Evolutionary conservation across 305 asterid genomes (phyloP).

Genomic region (Fraxinus baroniana): DNA sequence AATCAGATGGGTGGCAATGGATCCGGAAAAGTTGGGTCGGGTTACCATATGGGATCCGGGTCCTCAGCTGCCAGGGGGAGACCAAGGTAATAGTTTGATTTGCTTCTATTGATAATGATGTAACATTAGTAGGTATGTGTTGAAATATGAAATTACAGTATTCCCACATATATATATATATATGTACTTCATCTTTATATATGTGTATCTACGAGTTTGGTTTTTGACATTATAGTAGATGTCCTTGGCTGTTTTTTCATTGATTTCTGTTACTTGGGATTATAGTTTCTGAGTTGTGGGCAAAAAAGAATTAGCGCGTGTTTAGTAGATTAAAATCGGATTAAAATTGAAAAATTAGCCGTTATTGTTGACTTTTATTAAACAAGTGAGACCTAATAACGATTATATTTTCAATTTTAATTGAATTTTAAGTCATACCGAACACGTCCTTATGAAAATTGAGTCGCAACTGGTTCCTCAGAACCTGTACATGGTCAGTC

Average conservation of each 20-base stretch:
- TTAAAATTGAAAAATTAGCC: too few relatives aligned
- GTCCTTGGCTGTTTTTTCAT: background rate
- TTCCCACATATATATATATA: background rate
- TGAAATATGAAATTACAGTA: background rate
- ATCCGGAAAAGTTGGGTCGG: constrained; percentile 40
- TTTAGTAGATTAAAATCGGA: too few relatives aligned
- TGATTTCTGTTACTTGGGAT: background rate
- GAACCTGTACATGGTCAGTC: background rate
- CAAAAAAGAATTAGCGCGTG: background rate
- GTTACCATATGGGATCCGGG: constrained; percentile 38
- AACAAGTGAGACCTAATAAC: too few relatives aligned
- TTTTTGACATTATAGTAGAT: constrained; percentile 10
- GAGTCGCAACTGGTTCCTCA: background rate
- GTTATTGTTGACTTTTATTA: too few relatives aligned
- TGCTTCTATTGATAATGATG: constrained; percentile 3
- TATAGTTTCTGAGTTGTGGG: background rate
- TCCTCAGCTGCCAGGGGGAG: constrained; percentile 34
- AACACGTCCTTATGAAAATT: too few relatives aligned
- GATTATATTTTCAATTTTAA: too few relatives aligned
- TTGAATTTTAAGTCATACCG: too few relatives aligned
- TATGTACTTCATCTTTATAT: background rate
- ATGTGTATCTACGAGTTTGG: constrained; percentile 21
- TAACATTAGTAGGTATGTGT: background rate
- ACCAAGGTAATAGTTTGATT: constrained; percentile 28
- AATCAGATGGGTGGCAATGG: constrained; percentile 31